A percentile compares a stretch with the other conserved stretches of the same genome.
These are phyloP conservation scores for Trichoderma gracile DNA, from an alignment of 2,329 filamentous ascomycete genomes.

Conservation along the genomic window DNA sequence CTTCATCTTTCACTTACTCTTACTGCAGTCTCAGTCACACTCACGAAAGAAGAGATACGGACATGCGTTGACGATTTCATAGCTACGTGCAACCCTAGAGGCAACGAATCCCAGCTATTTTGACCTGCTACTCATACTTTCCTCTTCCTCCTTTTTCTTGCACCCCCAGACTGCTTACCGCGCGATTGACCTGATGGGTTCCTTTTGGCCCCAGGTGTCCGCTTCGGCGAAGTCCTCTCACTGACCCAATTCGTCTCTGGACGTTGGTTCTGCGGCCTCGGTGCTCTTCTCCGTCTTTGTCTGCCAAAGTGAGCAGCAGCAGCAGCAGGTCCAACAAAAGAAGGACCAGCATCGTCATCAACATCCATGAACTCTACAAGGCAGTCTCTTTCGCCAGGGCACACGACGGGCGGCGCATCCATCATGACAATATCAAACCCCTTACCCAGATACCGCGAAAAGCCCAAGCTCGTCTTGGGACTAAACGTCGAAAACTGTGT, in stretches of 20 bases:
- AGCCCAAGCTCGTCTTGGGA: neutral
- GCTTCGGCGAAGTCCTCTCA: neutral
- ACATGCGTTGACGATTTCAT: neutral
- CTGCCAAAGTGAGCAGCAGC: too few relatives aligned
- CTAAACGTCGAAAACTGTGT: neutral
- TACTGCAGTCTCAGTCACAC: neutral
- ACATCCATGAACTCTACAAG: neutral
- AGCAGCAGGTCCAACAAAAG: too few relatives aligned
- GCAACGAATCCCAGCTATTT: neutral
- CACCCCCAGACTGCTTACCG: neutral
- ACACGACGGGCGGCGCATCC: neutral
- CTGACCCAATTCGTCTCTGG: too few relatives aligned
- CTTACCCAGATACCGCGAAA: neutral
- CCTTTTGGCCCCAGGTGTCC: neutral
- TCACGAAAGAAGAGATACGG: neutral
- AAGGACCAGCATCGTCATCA: neutral
- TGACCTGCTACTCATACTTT: neutral
- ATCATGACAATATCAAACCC: neutral
- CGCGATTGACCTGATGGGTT: neutral
- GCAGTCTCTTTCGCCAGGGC: neutral
- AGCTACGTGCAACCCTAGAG: neutral
- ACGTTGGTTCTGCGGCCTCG: too few relatives aligned
- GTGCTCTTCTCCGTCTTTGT: neutral
- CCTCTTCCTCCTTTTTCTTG: neutral
- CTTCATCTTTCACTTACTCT: neutral